phyloP scores from a whole-genome alignment of 2,329 filamentous ascomycete species.

The Pyrenochaeta sp. region DNA sequence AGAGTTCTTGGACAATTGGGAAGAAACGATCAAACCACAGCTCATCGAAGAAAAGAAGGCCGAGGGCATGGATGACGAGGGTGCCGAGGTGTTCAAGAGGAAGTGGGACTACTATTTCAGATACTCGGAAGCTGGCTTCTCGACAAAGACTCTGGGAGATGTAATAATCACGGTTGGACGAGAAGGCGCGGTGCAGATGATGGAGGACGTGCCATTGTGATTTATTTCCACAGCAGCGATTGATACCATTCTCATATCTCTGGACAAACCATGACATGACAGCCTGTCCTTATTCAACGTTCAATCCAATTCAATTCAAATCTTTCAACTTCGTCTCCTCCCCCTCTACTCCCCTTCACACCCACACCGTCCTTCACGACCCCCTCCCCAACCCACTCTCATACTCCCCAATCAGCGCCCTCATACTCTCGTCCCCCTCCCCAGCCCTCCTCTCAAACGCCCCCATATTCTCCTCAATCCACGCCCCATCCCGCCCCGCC shows the following conservation, averaged over 20 bases:
- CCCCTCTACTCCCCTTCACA: neutral
- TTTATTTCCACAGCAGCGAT: neutral
- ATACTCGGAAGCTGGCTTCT: slow-evolving; percentile 77
- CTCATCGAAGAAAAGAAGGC: slow-evolving; percentile 64
- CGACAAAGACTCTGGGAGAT: slow-evolving; percentile 75
- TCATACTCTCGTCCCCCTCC: slow-evolving; percentile 31
- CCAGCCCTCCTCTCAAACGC: slow-evolving; percentile 30
- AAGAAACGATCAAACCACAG: slow-evolving; percentile 65
- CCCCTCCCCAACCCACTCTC: neutral
- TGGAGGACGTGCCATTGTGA: slow-evolving; percentile 72
- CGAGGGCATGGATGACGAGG: slow-evolving; percentile 68
- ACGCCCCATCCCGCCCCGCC: slow-evolving; percentile 32
- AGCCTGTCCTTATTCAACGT: too few relatives aligned
- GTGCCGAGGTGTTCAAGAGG: slow-evolving; percentile 70
- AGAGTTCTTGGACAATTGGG: slow-evolving; percentile 69
- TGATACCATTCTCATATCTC: too few relatives aligned
- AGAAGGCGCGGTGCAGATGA: slow-evolving; percentile 70
- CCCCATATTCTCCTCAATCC: slow-evolving; percentile 26
- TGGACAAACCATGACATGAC: too few relatives aligned
- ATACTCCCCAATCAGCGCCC: slow-evolving; percentile 21
- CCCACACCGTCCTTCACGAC: neutral
- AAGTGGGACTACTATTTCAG: slow-evolving; percentile 83
- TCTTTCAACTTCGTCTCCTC: too few relatives aligned
- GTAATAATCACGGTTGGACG: slow-evolving; percentile 74
- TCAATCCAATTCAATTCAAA: too few relatives aligned